Conservation (phyloP, 345 rosid species). For the Brassica cretica region DNA sequence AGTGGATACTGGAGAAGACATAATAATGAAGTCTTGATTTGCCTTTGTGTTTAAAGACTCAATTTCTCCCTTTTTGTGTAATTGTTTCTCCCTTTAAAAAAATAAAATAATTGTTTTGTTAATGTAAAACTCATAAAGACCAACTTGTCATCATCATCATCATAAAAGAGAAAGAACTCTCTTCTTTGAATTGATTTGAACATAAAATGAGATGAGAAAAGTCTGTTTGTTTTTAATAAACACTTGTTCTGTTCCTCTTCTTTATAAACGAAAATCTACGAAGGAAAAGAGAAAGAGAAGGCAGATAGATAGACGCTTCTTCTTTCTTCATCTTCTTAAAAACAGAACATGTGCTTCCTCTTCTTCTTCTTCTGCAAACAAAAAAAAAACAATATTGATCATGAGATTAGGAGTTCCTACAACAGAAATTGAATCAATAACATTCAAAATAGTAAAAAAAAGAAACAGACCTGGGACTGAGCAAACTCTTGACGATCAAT, state of each 20-base stretch:
- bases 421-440: neutral
- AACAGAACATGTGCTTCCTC: constrained; percentile 39
- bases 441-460: neutral
- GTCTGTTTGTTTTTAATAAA: constrained; percentile 11
- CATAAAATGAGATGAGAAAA: constrained; percentile 19
- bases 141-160: neutral
- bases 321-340: constrained; percentile 47
- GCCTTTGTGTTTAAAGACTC: neutral
- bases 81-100: neutral
- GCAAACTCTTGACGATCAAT: constrained; percentile 87
- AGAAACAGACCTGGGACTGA: constrained; percentile 55
- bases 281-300: constrained; percentile 3
- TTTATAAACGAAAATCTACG: constrained; percentile 17
- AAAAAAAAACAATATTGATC: constrained; percentile 6
- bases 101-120: neutral
- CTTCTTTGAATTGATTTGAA: constrained; percentile 12
- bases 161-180: constrained; percentile 6
- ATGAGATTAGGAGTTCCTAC: neutral
- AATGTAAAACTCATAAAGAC: neutral
- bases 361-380: constrained; percentile 32
- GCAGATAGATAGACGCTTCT: constrained; percentile 16
- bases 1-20: neutral
- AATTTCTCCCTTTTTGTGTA: neutral
- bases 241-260: constrained; percentile 28
- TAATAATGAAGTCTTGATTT: constrained; percentile 20